Conservation (phyloP, 108 stramenopile genomes). For the Nitzschia sp. region DNA sequence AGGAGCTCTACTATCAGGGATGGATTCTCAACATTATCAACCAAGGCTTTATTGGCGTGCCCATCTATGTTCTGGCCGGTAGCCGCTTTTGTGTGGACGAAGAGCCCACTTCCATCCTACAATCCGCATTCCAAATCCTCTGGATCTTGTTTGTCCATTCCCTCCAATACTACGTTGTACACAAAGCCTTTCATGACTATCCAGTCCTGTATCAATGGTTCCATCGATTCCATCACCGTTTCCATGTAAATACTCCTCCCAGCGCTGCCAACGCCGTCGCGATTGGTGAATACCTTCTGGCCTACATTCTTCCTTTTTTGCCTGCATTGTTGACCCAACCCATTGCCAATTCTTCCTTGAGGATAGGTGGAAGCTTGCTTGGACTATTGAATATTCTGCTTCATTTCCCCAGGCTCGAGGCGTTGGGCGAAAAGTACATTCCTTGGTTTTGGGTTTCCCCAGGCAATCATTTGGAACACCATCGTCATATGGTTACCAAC, state of each 20-base stretch:
- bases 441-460: constrained; percentile 37
- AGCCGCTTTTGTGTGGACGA: neutral
- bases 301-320: constrained; percentile 41
- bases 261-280: constrained; percentile 41
- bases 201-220: constrained; percentile 14
- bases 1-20: constrained; percentile 21
- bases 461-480: constrained; percentile 42
- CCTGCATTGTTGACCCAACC: constrained; percentile 1
- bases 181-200: constrained; percentile 35
- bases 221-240: constrained; percentile 39
- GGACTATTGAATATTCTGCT: constrained; percentile 27
- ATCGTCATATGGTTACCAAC: constrained; percentile 28
- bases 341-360: neutral
- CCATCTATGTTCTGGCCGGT: constrained; percentile 26
- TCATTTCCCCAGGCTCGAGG: constrained; percentile 40
- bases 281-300: constrained; percentile 30
- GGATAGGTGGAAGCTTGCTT: constrained; percentile 4
- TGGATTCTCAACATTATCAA: constrained; percentile 26
- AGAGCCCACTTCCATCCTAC: neutral
- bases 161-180: constrained; percentile 23
- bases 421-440: constrained; percentile 3
- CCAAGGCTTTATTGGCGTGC: constrained; percentile 31
- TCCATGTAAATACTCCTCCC: constrained; percentile 25
- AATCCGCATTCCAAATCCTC: neutral
- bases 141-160: constrained; percentile 27